Evolutionary conservation across 495 filamentous ascomycete genomes (phyloP), one percentile per base, ranked within the genome.

Genomic region (Penicillium dipodomyicola): DNA sequence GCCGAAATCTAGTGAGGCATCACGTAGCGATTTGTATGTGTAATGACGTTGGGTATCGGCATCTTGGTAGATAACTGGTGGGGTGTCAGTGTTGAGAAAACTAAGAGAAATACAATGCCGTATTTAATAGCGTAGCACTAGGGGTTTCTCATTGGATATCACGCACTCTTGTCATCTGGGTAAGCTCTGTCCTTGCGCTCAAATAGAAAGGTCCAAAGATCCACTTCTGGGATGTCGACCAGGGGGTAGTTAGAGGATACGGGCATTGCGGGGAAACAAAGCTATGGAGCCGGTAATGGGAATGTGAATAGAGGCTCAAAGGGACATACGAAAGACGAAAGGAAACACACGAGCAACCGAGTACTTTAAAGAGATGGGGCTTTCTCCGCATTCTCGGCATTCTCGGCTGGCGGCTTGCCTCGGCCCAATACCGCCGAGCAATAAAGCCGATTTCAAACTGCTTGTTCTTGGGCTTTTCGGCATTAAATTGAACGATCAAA

Each of bases 141-240:
- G n/a, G 15, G 50, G 19, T 32, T 32, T 32, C n/a, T 49, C 27
- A 17, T 25, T 23, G 12, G 29, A 19, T 25, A n/a, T 35, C 5
- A 59, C 69, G 50, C 49, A 78, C 75, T 67, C 49, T 76, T 75
- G 43, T 78, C 68, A 55, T 92, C 87, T 2, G 87, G 79, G 64
- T 77, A 96, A 6, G 74, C 68, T 56, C 77, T 80, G 49, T 89
- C 80, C 52, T 87, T 86, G 47, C 87, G 76, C 64, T 94, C 89
- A 67, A 96, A 92, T 9, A 97, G 67, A 45, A 95, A 86, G 0
- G 77, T 75, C 84, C 85, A 94, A 20, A 96, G 55, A 67, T 93
- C 91, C 35, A 74, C 60, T 23, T 73, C 57, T 27, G 77, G 77
- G 17, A 79, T 72, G 29, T 75, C 65, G 40, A 74, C 43, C 15